Evolutionary conservation across 2,329 filamentous ascomycete genomes (phyloP), one percentile per base, ranked within the genome.

Genomic region (Scedosporium apiospermum): DNA sequence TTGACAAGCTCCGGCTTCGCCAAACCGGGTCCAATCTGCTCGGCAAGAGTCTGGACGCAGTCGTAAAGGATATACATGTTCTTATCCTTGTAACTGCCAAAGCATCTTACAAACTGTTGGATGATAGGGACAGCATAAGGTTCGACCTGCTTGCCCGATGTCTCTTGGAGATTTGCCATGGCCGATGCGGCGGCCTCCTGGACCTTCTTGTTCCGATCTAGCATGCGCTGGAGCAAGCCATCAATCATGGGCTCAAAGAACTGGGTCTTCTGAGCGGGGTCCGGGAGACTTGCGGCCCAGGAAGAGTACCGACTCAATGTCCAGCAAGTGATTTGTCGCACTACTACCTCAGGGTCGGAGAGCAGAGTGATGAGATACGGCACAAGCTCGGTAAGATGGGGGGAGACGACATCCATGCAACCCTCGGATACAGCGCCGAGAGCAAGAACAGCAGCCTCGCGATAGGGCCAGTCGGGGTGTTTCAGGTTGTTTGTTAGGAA

Each of bases 1-100:
- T 89, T 84, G 49, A 93, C 87, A n/a, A 96, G 83, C 61, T 93
- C 85, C 6, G 89, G 89, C 65, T 86, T 82, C n/a, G 91, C 89
- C 66, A 99, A 80, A 41, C 89, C 86, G 6, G 88, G 86, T 10
- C 91, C 92, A 62, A 98, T 89, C 70, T 91, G 89, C 74, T 99
- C 95, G 3, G 95, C 95, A 63, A 99, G 80, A 0, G 95, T 99
- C 77, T 99, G 95, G 41, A 99, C 91, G 74, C 95, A 98, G 76
- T 99, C 95, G 77, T 99, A 99, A 41, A 99, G 84, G 62, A 98
- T 96, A 78, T 96, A 97, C 86, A 98, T 97, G 78, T 99, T 99
- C 70, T 91, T 88, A 75, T 98, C 93, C 81, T 99, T 98, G 84
- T 98, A 99, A 75, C 90, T 92, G 61, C 81, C 84, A 75, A 99